These are phyloP conservation scores for Phoenix roebelenii DNA, from an alignment of 176 grass and related monocot genomes.

Conservation along the genomic window DNA sequence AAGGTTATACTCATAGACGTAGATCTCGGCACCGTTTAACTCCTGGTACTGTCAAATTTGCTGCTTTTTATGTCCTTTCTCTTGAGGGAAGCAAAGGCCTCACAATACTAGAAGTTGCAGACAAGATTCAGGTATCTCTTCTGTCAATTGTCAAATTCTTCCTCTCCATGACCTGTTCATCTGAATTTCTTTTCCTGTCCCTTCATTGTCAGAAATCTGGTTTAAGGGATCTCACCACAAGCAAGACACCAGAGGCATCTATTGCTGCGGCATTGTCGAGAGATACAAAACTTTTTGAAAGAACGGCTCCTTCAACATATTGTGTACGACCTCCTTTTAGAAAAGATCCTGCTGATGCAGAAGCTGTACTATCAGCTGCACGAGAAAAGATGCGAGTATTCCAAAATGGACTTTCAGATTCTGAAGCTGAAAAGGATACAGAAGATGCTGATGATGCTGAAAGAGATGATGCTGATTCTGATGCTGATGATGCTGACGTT, in stretches of 20 bases:
- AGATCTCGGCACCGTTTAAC: conserved; percentile 76
- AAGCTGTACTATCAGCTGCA: conserved; percentile 53
- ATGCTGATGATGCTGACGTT: conserved; percentile 39
- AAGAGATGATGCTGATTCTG: conserved; percentile 71
- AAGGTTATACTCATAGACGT: conserved; percentile 61
- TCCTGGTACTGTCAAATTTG: conserved; percentile 98
- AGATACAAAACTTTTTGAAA: conserved; percentile 89
- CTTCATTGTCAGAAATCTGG: conserved; percentile 65
- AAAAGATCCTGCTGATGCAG: conserved; percentile 81
- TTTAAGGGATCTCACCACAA: conserved; percentile 90
- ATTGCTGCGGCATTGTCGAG: conserved; percentile 91
- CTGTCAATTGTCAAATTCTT: too few species aligned
- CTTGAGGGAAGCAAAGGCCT: conserved; percentile 86
- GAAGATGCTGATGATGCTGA: conserved; percentile 60
- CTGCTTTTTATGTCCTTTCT: conserved; percentile 92
- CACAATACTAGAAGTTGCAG: conserved; percentile 86
- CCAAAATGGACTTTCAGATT: conserved; percentile 64
- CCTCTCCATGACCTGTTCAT: not conserved
- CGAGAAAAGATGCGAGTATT: conserved; percentile 81
- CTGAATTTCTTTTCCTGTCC: not conserved
- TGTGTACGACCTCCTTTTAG: conserved; percentile 76
- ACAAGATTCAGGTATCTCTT: conserved; percentile 81
- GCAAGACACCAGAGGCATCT: conserved; percentile 97
- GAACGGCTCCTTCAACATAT: conserved; percentile 90
- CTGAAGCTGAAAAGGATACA: conserved; percentile 59